A percentile compares a stretch with the other conserved stretches of the same genome.
Evolutionary conservation across 2,329 filamentous ascomycete species (phyloP).

Genomic region (Cladophialophora psammophila): DNA sequence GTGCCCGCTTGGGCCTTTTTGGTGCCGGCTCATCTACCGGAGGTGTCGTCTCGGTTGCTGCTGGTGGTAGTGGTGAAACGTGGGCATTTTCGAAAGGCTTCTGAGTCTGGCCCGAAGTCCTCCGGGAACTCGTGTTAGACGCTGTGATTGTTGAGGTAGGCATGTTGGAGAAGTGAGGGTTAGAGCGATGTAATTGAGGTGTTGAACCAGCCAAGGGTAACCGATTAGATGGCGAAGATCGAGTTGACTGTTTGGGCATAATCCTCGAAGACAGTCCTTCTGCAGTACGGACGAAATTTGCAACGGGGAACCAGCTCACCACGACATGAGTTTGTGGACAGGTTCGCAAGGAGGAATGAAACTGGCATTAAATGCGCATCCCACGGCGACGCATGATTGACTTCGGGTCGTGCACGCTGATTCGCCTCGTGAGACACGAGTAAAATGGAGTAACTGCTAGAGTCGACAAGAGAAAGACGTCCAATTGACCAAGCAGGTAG

Average conservation of each 20-base stretch:
- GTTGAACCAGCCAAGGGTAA: not conserved
- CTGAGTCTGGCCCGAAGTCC: constrained; percentile 7
- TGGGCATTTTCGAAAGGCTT: constrained; percentile 8
- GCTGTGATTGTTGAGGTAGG: constrained; percentile 1
- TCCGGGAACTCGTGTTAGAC: constrained; percentile 17
- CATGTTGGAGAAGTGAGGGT: constrained; percentile 5
- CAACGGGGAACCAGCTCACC: not conserved
- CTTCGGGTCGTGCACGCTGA: not conserved
- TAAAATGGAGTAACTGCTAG: not conserved
- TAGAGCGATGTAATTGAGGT: not conserved
- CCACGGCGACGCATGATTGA: not conserved
- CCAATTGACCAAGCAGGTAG: not conserved
- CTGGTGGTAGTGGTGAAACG: not conserved
- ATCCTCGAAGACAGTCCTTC: not conserved
- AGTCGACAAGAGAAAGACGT: not conserved
- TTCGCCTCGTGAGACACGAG: not conserved
- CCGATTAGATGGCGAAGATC: not conserved
- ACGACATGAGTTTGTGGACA: not conserved
- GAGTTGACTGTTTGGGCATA: constrained; percentile 7
- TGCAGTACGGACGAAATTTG: not conserved
- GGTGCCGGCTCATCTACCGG: constrained; percentile 4
- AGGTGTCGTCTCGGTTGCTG: not conserved
- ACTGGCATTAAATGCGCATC: not conserved
- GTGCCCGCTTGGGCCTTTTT: constrained; percentile 23
- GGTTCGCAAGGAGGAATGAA: not conserved